Evolutionary conservation across 495 filamentous ascomycete genomes (phyloP).

Genomic region (Penicillium goetzii): DNA sequence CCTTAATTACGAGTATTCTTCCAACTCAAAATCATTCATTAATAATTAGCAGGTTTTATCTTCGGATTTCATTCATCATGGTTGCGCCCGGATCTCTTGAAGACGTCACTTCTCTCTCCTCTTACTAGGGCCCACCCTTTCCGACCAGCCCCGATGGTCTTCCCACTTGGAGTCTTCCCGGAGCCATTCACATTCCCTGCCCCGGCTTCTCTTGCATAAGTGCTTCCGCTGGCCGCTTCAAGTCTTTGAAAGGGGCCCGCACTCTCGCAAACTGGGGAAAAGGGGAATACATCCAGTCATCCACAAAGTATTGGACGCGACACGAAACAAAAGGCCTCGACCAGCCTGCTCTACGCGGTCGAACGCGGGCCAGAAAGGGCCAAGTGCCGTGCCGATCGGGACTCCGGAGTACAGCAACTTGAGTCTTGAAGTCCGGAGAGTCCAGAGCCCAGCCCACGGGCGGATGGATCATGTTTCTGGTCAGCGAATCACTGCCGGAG

Average conservation of each 20-base stretch:
- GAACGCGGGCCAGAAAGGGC: constrained; percentile 29
- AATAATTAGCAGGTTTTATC: neutral
- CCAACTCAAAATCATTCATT: neutral
- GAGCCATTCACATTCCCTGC: constrained; percentile 19
- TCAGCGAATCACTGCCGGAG: neutral
- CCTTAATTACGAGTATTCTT: neutral
- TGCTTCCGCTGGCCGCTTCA: constrained; percentile 1
- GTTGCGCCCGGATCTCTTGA: constrained; percentile 1
- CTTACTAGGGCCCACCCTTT: constrained; percentile 20
- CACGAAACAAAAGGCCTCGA: constrained; percentile 2
- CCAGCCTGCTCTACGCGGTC: constrained; percentile 3
- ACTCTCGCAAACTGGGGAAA: constrained; percentile 3
- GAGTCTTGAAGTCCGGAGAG: neutral
- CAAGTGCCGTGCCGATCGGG: constrained; percentile 20
- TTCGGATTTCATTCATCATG: neutral
- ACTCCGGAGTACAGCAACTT: neutral
- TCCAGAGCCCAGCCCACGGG: constrained; percentile 13
- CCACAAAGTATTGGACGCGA: constrained; percentile 10
- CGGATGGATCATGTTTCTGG: constrained; percentile 1
- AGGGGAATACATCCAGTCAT: constrained; percentile 12
- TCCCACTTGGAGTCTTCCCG: constrained; percentile 18
- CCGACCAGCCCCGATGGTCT: constrained; percentile 31
- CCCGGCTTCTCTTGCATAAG: constrained; percentile 7
- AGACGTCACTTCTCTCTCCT: constrained; percentile 24
- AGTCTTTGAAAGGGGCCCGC: neutral